Evolutionary conservation across 805 yeast species (phyloP), one percentile per base, ranked within the genome.

Genomic region (Zygosaccharomyces siamensis): DNA sequence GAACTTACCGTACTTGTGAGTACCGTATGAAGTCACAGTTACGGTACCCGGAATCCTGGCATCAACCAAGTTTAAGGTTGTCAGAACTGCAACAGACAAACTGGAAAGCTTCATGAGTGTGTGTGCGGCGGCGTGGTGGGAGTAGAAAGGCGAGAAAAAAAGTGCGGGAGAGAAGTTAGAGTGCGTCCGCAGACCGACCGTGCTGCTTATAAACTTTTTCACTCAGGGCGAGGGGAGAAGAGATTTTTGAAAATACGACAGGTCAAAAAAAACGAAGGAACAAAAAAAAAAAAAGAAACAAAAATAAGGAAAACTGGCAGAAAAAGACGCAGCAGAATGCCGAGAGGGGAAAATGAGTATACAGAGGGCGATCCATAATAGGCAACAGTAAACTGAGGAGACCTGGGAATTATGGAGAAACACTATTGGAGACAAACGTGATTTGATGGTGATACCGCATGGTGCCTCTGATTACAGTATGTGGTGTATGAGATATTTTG

Each of bases 1-100:
- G 71, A 78, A 73, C 61, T 73, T 72, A 53, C 85, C 86, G 58
- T 69, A 70, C 53, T 66, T 74, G 70, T 80, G 84, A 46, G 85
- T 80, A 53, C 78, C 77, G 51, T 41, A 41, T 8, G 44, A 41
- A n/a, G 44, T 41, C 16, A 41, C 44, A 16, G 78, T 67, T 21
- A 67, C 82, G 40, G 84, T 79, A 49, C 75, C 73, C 40, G 66
- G 51, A 4, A 73, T 52, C 32, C 66, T 60, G 53, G 65, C 32
- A 46, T 47, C 20, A 51, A 47, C 43, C 55, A 59, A 21, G 72
- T 52, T n/a, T 70, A 61, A 57, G 68, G 70, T 72, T 45, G 75
- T 68, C 52, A 68, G 56, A 47, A 73, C 66, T 42, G 75, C 72
- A 60, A 70, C 63, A 45, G 72, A 67, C 60, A 71, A 66, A 56